phyloP scores from a whole-genome alignment of 2,329 filamentous ascomycete species.

The Nemania diffusa region DNA sequence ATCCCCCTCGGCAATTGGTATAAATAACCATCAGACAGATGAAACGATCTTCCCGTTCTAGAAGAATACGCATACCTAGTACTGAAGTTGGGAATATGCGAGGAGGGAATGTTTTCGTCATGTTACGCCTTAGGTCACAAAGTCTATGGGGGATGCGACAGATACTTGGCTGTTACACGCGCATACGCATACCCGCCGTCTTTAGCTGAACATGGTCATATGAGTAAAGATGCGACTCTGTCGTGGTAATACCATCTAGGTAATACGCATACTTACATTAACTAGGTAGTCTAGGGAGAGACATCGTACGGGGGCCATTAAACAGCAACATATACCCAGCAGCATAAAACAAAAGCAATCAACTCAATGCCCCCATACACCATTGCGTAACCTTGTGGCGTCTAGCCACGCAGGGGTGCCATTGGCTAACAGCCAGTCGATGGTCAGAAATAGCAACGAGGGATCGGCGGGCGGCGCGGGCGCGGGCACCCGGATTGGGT shows the following conservation, averaged over 20 bases:
- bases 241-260: too few species aligned
- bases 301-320: background rate
- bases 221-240: too few species aligned
- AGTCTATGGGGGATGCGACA: background rate
- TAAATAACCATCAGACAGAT: conserved; percentile 3
- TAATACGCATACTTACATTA: background rate
- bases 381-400: background rate
- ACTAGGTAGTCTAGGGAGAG: background rate
- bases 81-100: background rate
- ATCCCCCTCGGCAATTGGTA: conserved; percentile 6
- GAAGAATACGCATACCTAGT: too few species aligned
- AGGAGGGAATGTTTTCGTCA: background rate
- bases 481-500: conserved; percentile 13
- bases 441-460: too few species aligned
- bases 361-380: background rate
- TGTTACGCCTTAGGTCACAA: background rate
- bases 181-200: too few species aligned
- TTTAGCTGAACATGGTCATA: too few species aligned
- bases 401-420: too few species aligned
- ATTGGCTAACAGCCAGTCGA: background rate
- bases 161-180: background rate
- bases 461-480: background rate
- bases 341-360: background rate
- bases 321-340: too few species aligned
- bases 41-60: conserved; percentile 25